phyloP scores from a whole-genome alignment of 148 eudicot genomes.

The Rhododendron griersonianum region DNA sequence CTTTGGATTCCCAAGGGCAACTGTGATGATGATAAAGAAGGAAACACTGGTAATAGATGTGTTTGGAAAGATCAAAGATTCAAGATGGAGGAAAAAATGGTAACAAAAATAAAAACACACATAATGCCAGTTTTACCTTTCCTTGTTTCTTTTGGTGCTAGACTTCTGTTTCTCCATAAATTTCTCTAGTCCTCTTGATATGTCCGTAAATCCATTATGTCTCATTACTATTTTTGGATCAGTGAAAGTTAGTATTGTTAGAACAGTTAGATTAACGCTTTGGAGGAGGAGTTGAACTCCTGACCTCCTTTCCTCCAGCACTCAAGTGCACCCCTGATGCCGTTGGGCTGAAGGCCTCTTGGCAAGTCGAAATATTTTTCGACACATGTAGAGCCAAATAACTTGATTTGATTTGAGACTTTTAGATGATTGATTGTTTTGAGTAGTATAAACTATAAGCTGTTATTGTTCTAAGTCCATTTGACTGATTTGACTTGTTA shows the following conservation, averaged over 20 bases:
- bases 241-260: not conserved
- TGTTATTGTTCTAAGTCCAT: not conserved
- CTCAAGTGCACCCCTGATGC: too few relatives aligned
- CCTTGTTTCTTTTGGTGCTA: not conserved
- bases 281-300: not conserved
- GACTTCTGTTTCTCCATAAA: not conserved
- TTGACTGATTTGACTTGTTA: not conserved
- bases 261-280: not conserved
- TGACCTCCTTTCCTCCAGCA: too few relatives aligned
- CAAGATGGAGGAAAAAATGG: conserved; percentile 24
- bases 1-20: not conserved
- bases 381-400: not conserved
- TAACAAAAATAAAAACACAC: not conserved
- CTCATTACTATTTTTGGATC: not conserved
- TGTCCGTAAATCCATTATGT: not conserved
- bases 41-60: not conserved
- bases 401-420: not conserved
- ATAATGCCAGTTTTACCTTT: not conserved
- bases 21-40: not conserved
- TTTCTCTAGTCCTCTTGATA: not conserved
- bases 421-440: not conserved
- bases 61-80: conserved; percentile 9
- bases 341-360: too few relatives aligned
- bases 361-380: not conserved
- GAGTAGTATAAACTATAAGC: not conserved